Evolutionary conservation across 805 yeast species (phyloP).

Genomic region (Cyberlindnera amylophila): DNA sequence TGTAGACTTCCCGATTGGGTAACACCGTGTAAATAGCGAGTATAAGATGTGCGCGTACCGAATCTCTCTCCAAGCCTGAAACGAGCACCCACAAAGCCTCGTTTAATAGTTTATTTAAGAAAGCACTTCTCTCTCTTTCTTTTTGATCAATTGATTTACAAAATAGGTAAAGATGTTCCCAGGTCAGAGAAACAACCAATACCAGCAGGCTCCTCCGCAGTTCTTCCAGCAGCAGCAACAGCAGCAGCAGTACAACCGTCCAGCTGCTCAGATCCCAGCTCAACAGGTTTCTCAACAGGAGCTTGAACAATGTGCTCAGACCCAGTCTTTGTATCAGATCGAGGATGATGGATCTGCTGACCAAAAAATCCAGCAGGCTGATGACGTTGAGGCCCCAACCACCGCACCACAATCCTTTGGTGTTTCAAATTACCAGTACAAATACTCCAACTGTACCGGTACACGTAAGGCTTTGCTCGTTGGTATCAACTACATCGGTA

Average conservation of each 20-base stretch:
- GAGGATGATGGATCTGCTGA: conserved; percentile 5
- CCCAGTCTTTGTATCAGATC: conserved; percentile 16
- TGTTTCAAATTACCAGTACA: conserved; percentile 31
- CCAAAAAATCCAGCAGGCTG: conserved; percentile 3
- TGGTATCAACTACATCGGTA: conserved; percentile 76
- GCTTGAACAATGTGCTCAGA: conserved; percentile 15
- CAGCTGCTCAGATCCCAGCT: conserved; percentile 15
- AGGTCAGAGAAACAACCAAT: conserved; percentile 1
- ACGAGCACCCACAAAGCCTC: too few relatives aligned
- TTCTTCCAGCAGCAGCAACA: conserved; percentile 9
- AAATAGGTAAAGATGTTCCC: conserved; percentile 3
- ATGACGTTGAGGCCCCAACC: conserved; percentile 14
- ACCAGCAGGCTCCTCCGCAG: conserved; percentile 8
- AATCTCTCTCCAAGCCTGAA: too few relatives aligned
- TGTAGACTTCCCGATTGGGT: too few relatives aligned
- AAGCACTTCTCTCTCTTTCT: too few relatives aligned
- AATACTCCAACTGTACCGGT: conserved; percentile 70
- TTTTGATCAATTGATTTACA: too few relatives aligned
- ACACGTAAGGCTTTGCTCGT: conserved; percentile 68
- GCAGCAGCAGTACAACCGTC: conserved; percentile 6
- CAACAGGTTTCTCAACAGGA: conserved; percentile 11
- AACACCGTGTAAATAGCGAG: too few relatives aligned
- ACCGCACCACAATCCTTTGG: conserved; percentile 13
- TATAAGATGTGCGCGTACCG: too few relatives aligned
- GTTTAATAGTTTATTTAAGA: too few relatives aligned